Conservation (phyloP, 2,329 filamentous ascomycete genomes). For the Scytalidium sp. region DNA sequence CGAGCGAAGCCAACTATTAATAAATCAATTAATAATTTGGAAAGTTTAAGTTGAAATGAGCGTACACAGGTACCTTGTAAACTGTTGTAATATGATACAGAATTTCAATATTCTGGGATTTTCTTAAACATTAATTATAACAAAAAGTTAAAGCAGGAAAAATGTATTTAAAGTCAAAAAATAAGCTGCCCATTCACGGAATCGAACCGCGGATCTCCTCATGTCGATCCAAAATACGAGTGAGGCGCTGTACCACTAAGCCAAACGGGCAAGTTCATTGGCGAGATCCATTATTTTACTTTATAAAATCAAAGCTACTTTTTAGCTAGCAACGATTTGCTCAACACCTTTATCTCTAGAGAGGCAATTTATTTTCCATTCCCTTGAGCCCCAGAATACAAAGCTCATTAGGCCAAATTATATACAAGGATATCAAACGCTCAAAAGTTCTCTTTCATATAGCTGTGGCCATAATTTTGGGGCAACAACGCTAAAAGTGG, state of each 20-base stretch:
- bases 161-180: neutral
- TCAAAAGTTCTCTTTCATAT: no score
- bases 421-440: no score
- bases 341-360: neutral
- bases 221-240: conserved; percentile 9
- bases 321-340: neutral
- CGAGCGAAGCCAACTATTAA: no score
- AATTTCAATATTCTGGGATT: neutral
- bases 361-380: neutral
- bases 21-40: neutral
- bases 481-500: no score
- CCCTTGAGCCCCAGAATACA: no score
- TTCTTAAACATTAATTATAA: neutral
- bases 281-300: conserved; percentile 1
- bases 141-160: neutral
- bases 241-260: conserved; percentile 14
- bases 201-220: conserved; percentile 16
- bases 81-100: neutral
- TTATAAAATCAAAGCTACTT: neutral
- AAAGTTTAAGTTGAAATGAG: neutral
- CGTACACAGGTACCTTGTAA: neutral
- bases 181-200: conserved; percentile 10
- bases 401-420: no score
- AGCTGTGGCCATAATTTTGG: no score
- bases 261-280: conserved; percentile 9